Conservation (phyloP, 1,284 basidiomycete genomes). For the Porogramme epimiltina region DNA sequence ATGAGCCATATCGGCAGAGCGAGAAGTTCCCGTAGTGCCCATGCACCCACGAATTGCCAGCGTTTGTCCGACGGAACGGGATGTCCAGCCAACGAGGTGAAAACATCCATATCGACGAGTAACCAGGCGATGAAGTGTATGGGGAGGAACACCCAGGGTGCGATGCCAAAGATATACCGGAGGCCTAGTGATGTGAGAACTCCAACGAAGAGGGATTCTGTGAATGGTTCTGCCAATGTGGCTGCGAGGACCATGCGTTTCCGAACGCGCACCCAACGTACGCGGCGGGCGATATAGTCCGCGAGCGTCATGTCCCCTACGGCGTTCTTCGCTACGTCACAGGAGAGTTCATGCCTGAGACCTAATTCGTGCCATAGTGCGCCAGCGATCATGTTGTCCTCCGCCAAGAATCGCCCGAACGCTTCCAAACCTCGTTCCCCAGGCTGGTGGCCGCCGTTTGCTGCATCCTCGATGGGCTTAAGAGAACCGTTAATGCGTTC, state of each 20-base stretch:
- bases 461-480: constrained; percentile 40
- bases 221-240: constrained; percentile 87
- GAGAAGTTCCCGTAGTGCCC: constrained; percentile 75
- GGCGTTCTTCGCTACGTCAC: constrained; percentile 87
- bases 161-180: constrained; percentile 52
- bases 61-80: constrained; percentile 51
- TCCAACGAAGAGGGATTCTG: constrained; percentile 79
- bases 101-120: constrained; percentile 72
- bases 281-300: constrained; percentile 84
- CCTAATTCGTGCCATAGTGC: constrained; percentile 91
- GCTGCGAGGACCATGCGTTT: constrained; percentile 89
- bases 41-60: constrained; percentile 72
- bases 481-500: constrained; percentile 69
- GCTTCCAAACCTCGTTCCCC: constrained; percentile 64
- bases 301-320: constrained; percentile 82
- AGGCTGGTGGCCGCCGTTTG: constrained; percentile 31
- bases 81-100: constrained; percentile 72
- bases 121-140: constrained; percentile 64
- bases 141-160: constrained; percentile 54
- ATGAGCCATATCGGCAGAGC: constrained; percentile 85
- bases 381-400: constrained; percentile 94
- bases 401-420: constrained; percentile 87
- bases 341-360: constrained; percentile 83
- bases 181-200: constrained; percentile 62
- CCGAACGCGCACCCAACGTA: constrained; percentile 93